Percentiles rank a stretch among this genome's conserved stretches.
Evolutionary conservation across 2,329 filamentous ascomycete genomes (phyloP).

Genomic region (Beauveria brongniartii): DNA sequence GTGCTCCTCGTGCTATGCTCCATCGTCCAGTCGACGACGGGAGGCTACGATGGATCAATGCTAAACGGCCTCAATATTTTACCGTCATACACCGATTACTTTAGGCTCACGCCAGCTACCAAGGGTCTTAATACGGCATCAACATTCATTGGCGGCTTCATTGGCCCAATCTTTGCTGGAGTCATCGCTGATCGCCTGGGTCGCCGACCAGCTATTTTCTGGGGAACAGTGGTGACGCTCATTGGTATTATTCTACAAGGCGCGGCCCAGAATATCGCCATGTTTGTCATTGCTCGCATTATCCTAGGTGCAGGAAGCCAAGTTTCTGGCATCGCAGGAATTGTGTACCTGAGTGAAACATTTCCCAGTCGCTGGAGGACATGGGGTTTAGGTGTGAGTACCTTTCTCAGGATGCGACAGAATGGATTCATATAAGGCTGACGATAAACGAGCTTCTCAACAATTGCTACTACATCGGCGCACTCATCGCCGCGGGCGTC

Average conservation of each 20-base stretch:
- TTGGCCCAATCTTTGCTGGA: slow-evolving; percentile 36
- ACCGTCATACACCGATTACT: slow-evolving; percentile 47
- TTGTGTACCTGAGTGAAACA: slow-evolving; percentile 41
- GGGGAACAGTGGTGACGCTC: slow-evolving; percentile 33
- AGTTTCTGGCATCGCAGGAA: slow-evolving; percentile 34
- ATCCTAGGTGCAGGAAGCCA: slow-evolving; percentile 38
- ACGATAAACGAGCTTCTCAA: slow-evolving; percentile 15
- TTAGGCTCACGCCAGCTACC: slow-evolving; percentile 43
- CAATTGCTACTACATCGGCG: slow-evolving; percentile 29
- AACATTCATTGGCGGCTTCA: slow-evolving; percentile 41
- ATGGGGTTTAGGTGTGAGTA: slow-evolving; percentile 16
- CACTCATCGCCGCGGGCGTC: slow-evolving; percentile 38
- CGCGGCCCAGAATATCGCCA: slow-evolving; percentile 41
- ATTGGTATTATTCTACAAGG: slow-evolving; percentile 38
- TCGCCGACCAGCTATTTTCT: slow-evolving; percentile 36
- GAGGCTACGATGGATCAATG: slow-evolving; percentile 41
- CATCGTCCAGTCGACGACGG: slow-evolving; percentile 30
- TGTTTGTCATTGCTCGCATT: slow-evolving; percentile 41
- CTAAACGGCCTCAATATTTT: slow-evolving; percentile 51
- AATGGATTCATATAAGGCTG: background rate
- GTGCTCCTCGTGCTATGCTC: slow-evolving; percentile 35
- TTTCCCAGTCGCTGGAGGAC: slow-evolving; percentile 26
- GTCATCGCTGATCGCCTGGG: slow-evolving; percentile 33
- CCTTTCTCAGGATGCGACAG: background rate
- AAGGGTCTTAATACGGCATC: slow-evolving; percentile 47